A percentile compares a stretch with the other conserved stretches of the same genome.
Evolutionary conservation across 2,329 filamentous ascomycete genomes (phyloP).

Genomic region (Alternaria sp.): DNA sequence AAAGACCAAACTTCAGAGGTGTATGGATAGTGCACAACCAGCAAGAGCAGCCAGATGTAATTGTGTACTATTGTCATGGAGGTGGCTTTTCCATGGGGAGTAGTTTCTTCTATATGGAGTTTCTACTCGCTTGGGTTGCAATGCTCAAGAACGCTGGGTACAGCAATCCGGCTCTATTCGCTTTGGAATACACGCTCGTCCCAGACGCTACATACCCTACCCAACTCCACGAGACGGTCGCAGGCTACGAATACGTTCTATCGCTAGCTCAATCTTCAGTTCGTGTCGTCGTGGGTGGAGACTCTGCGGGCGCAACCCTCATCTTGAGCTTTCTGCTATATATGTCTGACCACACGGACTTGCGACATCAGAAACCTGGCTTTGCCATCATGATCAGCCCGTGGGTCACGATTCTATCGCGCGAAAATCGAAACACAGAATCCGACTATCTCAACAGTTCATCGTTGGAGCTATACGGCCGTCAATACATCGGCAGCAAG

Average conservation of each 20-base stretch:
- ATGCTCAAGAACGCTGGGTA: conserved; percentile 71
- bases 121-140: conserved; percentile 73
- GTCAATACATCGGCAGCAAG: conserved; percentile 67
- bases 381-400: conserved; percentile 79
- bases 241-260: conserved; percentile 74
- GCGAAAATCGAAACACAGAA: conserved; percentile 69
- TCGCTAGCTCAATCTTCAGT: conserved; percentile 63
- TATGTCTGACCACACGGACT: conserved; percentile 59
- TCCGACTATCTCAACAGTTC: conserved; percentile 77
- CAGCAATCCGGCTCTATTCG: conserved; percentile 77
- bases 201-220: conserved; percentile 75
- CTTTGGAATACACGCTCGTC: conserved; percentile 80
- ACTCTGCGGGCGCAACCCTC: conserved; percentile 79
- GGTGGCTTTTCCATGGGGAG: conserved; percentile 87
- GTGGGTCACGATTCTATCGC: conserved; percentile 76
- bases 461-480: conserved; percentile 72
- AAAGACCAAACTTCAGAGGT: conserved; percentile 63
- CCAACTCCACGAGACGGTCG: conserved; percentile 72
- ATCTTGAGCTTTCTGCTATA: conserved; percentile 75
- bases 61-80: conserved; percentile 83
- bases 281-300: conserved; percentile 74
- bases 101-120: conserved; percentile 81
- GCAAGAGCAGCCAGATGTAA: conserved; percentile 69
- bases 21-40: conserved; percentile 73
- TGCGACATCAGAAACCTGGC: conserved; percentile 58